A percentile compares a stretch with the other conserved stretches of the same genome.
Evolutionary conservation across 2,329 filamentous ascomycete genomes (phyloP).

Genomic region (Fusarium sp.): DNA sequence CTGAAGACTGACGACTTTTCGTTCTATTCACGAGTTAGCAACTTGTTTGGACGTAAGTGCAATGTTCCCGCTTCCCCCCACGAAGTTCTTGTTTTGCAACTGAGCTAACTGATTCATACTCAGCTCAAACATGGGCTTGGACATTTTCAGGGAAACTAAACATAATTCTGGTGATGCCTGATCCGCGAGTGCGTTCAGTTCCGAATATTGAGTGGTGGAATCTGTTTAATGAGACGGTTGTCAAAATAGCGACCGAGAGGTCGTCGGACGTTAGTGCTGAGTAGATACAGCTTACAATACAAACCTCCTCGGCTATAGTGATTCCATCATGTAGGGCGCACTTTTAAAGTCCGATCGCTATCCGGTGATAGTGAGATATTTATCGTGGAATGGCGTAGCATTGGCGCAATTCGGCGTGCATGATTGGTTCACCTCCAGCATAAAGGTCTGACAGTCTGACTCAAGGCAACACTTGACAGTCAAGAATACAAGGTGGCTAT

Average conservation of each 20-base stretch:
- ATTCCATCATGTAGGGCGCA: background rate
- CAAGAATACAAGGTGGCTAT: background rate
- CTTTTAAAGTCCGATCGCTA: background rate
- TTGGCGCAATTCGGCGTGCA: accelerated
- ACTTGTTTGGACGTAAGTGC: constrained; percentile 2
- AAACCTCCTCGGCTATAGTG: background rate
- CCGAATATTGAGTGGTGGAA: background rate
- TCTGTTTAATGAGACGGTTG: background rate
- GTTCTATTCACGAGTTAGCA: constrained; percentile 11
- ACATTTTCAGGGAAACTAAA: background rate
- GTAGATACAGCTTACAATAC: background rate
- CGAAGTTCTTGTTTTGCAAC: accelerated
- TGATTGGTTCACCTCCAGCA: background rate
- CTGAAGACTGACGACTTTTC: constrained; percentile 1
- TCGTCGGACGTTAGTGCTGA: background rate
- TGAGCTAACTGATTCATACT: background rate
- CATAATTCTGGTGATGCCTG: background rate
- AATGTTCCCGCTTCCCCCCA: accelerated
- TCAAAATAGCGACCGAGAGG: background rate
- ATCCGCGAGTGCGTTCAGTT: background rate
- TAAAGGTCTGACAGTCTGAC: background rate
- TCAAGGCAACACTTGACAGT: background rate
- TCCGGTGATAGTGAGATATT: background rate
- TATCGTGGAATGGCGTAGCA: background rate
- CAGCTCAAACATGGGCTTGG: constrained; percentile 17